Percentiles rank a stretch among this genome's conserved stretches.
These are phyloP conservation scores for Fistulina hepatica DNA, from an alignment of 1,284 basidiomycete species.

Conservation along the genomic window DNA sequence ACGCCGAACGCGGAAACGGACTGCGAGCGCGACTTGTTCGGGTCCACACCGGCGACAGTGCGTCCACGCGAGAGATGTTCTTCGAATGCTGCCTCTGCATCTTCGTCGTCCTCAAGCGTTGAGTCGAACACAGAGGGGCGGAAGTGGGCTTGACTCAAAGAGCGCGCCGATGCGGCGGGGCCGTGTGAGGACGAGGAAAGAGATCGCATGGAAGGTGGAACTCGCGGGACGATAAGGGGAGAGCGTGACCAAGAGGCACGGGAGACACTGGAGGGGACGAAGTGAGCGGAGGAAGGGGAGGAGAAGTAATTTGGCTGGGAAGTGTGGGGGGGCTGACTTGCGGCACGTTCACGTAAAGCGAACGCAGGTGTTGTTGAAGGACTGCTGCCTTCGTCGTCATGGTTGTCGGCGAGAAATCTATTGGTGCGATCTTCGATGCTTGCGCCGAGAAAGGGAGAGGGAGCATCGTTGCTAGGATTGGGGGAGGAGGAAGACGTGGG, in stretches of 20 bases:
- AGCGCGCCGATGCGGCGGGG: slow-evolving; percentile 3
- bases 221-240: slow-evolving; percentile 6
- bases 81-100: slow-evolving; percentile 37
- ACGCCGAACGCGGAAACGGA: slow-evolving; percentile 53
- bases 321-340: slow-evolving; percentile 54
- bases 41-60: slow-evolving; percentile 37
- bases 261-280: slow-evolving; percentile 36
- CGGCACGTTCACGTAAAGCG: slow-evolving; percentile 54
- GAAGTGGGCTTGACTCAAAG: slow-evolving; percentile 12
- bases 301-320: slow-evolving; percentile 36
- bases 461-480: too few species aligned
- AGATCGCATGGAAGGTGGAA: slow-evolving; percentile 28
- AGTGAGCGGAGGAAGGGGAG: slow-evolving; percentile 39
- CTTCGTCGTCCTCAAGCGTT: slow-evolving; percentile 68
- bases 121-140: slow-evolving; percentile 38
- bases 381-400: too few species aligned
- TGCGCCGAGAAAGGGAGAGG: too few species aligned
- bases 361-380: too few species aligned
- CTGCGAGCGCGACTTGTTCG: slow-evolving; percentile 63
- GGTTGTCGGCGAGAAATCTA: too few species aligned
- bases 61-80: slow-evolving; percentile 45
- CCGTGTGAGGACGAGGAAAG: slow-evolving; percentile 13
- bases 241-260: slow-evolving; percentile 28
- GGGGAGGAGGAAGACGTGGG: too few species aligned
- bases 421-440: too few species aligned